Conservation (phyloP, 2,329 filamentous ascomycete species). For the Pseudopyrenochaeta lycopersici region DNA sequence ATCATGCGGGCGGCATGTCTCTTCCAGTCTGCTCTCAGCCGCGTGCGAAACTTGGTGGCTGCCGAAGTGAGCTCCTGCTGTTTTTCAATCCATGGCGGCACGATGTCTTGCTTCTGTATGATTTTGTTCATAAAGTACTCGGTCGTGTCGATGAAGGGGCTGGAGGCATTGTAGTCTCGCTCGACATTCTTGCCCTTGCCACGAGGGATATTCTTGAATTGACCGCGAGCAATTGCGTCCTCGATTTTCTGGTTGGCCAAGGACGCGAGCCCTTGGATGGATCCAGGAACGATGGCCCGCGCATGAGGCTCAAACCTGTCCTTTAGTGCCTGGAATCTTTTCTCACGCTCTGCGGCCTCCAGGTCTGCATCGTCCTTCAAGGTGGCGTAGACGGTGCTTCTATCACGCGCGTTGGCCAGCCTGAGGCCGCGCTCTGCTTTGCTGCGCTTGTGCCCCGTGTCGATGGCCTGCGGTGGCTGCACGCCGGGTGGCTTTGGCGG, state of each 20-base stretch:
- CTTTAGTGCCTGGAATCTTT: slow-evolving; percentile 75
- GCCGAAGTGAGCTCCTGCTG: slow-evolving; percentile 86
- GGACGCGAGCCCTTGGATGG: slow-evolving; percentile 79
- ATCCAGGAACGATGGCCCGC: slow-evolving; percentile 77
- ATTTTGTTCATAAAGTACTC: slow-evolving; percentile 99
- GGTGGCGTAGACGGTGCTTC: slow-evolving; percentile 63
- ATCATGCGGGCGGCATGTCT: slow-evolving; percentile 83
- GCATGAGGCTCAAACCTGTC: slow-evolving; percentile 81
- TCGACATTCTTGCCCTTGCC: slow-evolving; percentile 78
- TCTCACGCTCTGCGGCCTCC: slow-evolving; percentile 76
- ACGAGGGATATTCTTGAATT: slow-evolving; percentile 81
- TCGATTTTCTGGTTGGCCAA: slow-evolving; percentile 93
- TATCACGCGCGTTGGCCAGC: slow-evolving; percentile 67
- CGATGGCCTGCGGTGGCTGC: slow-evolving; percentile 37
- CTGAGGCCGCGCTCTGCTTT: slow-evolving; percentile 50
- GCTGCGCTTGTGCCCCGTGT: slow-evolving; percentile 49
- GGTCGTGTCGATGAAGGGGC: slow-evolving; percentile 92
- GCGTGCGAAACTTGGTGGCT: slow-evolving; percentile 72
- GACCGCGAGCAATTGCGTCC: slow-evolving; percentile 88
- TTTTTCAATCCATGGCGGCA: slow-evolving; percentile 98
- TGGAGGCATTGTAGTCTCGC: slow-evolving; percentile 81
- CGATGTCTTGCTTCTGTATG: slow-evolving; percentile 93
- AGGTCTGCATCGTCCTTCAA: slow-evolving; percentile 64
- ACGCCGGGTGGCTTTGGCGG: slow-evolving; percentile 28
- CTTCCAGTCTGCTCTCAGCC: slow-evolving; percentile 85